Evolutionary conservation across 495 filamentous ascomycete genomes (phyloP).

Genomic region (Penicillium lividum): DNA sequence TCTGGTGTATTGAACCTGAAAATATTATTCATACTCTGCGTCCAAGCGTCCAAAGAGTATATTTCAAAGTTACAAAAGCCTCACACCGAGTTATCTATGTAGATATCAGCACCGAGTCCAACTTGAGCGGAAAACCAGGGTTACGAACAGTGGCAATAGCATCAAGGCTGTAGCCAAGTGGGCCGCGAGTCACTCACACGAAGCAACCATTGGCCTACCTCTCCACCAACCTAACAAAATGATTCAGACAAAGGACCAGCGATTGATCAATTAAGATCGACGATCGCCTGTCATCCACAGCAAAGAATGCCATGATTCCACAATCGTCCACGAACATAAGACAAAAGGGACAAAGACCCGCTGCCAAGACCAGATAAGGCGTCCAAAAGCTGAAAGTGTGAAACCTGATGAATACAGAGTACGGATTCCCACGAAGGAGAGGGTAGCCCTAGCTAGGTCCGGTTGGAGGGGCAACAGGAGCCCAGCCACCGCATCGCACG

Average conservation of each 20-base stretch:
- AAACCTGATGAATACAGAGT: slow-evolving; percentile 10
- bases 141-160: not conserved
- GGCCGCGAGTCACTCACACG: not conserved
- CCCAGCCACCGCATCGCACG: slow-evolving; percentile 5
- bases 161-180: not conserved
- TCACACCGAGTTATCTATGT: not conserved
- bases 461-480: slow-evolving; percentile 24
- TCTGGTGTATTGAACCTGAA: not conserved
- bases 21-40: not conserved
- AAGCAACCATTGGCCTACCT: not conserved
- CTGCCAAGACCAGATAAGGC: not conserved
- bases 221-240: not conserved
- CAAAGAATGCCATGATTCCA: not conserved
- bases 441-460: slow-evolving; percentile 13
- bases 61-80: not conserved
- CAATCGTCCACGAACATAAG: not conserved
- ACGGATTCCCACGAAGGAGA: slow-evolving; percentile 12
- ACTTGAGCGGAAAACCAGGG: not conserved
- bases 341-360: not conserved
- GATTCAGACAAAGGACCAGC: not conserved
- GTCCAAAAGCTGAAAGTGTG: slow-evolving; percentile 2
- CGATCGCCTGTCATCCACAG: not conserved
- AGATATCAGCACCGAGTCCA: not conserved
- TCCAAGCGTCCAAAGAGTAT: not conserved
- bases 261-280: not conserved